These are phyloP conservation scores for Polygonum aviculare DNA, from an alignment of 148 eudicot genomes.

Conservation along the genomic window DNA sequence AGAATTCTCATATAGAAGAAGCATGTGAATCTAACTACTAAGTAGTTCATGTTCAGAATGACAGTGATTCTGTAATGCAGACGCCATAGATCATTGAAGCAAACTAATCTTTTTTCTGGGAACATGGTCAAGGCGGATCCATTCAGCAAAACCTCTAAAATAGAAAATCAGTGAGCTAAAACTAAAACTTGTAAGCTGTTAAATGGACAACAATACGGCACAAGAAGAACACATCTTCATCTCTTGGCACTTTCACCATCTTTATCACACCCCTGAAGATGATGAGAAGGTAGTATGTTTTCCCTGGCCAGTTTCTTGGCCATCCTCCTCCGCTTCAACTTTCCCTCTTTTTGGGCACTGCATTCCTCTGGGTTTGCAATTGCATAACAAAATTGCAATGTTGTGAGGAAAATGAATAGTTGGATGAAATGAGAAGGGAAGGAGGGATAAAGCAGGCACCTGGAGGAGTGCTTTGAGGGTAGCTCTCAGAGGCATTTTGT, in stretches of 20 bases:
- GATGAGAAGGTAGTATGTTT: conserved; percentile 14
- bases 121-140: not conserved
- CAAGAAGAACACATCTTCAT: not conserved
- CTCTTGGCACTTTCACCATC: not conserved
- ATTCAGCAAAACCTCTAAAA: not conserved
- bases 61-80: not conserved
- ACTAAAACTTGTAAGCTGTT: not conserved
- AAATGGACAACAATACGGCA: not conserved
- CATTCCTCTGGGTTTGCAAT: conserved; percentile 9
- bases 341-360: conserved; percentile 25
- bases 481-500: conserved; percentile 25
- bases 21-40: not conserved
- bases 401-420: not conserved
- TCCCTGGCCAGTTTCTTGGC: conserved; percentile 33
- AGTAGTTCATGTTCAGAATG: not conserved
- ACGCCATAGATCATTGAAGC: not conserved
- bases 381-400: not conserved
- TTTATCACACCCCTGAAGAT: not conserved
- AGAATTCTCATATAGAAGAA: not conserved
- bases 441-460: not conserved
- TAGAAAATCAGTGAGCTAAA: not conserved
- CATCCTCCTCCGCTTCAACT: conserved; percentile 38
- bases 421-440: not conserved
- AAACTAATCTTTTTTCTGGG: no score
- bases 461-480: not conserved